Evolutionary conservation across 306 rosid genomes (phyloP), one percentile per base, ranked within the genome.

Genomic region (Urtica urens): DNA sequence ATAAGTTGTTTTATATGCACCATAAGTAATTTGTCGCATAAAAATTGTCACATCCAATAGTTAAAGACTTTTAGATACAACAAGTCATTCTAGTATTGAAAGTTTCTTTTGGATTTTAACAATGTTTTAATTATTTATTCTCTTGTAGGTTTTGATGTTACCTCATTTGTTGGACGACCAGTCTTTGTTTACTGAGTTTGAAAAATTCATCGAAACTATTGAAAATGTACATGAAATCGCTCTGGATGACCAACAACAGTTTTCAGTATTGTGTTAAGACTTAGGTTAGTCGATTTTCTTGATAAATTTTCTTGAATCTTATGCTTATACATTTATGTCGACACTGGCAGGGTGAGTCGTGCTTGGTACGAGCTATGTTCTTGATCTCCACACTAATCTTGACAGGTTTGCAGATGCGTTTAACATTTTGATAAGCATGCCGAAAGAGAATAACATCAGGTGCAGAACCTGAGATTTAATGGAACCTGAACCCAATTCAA

Each of bases 371-470:
- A 4, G 33, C 10, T 28, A 28, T 4, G 33, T 10, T 4, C 33
- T 28, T 28, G 33, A 10, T 28, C 4, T n/a, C n/a, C n/a, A n/a
- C n/a, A n/a, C n/a, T n/a, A n/a, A n/a, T n/a, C n/a, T n/a, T n/a
- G n/a, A n/a, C 86, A 88, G 97, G 97, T 88, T 82, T 21, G 84
- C 81, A 72, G 95, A 86, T 29, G 72, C 84, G 41, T 79, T 90
- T 47, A 83, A 83, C 69, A 83, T 83, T 74, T 81, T 68, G 59
- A 69, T 95, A 68, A 81, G 80, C 46, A 93, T 90, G 66, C 90
- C 95, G 52, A 76, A 95, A 61, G 82, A 83, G 61, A 95, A 95
- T n/a, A n/a, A n/a, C n/a, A n/a, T n/a, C n/a, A n/a, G n/a, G n/a
- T n/a, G n/a, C n/a, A n/a, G n/a, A n/a, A n/a, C n/a, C n/a, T n/a